Evolutionary conservation across 345 rosid genomes (phyloP).

Genomic region (Acer campestre): DNA sequence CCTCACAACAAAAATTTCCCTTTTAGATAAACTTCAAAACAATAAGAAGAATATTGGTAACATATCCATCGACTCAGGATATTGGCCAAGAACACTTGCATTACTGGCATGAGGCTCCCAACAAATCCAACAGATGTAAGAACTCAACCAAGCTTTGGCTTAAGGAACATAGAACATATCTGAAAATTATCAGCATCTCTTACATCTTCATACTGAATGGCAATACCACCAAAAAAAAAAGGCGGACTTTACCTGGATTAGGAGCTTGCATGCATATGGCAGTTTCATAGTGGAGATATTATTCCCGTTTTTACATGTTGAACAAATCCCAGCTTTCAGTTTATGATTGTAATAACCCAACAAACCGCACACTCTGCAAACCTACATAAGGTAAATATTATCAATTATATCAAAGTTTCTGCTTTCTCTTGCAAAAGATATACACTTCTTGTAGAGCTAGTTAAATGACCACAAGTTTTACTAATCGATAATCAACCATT

Average conservation of each 20-base stretch:
- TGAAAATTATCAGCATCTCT: neutral
- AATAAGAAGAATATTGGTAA: too few species aligned
- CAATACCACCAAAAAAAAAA: neutral
- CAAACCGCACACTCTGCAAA: constrained; percentile 84
- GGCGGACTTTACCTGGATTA: constrained; percentile 60
- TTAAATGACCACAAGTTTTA: neutral
- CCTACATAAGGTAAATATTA: constrained; percentile 45
- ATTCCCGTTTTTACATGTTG: constrained; percentile 80
- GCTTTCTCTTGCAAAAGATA: neutral
- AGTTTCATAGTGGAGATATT: constrained; percentile 80
- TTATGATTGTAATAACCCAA: constrained; percentile 86
- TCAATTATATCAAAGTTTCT: neutral
- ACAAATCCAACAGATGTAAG: neutral
- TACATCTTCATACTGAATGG: neutral
- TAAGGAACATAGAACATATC: neutral
- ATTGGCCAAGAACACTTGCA: neutral
- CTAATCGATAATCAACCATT: neutral
- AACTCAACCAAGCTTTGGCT: neutral
- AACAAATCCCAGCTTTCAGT: constrained; percentile 71
- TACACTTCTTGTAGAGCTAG: neutral
- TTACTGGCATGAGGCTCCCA: neutral
- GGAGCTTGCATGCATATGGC: constrained; percentile 96
- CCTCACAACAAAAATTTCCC: neutral
- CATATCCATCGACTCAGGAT: neutral
- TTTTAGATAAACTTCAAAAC: neutral